phyloP scores from a whole-genome alignment of 805 yeast genomes.

The Cyberlindnera saturnus region DNA sequence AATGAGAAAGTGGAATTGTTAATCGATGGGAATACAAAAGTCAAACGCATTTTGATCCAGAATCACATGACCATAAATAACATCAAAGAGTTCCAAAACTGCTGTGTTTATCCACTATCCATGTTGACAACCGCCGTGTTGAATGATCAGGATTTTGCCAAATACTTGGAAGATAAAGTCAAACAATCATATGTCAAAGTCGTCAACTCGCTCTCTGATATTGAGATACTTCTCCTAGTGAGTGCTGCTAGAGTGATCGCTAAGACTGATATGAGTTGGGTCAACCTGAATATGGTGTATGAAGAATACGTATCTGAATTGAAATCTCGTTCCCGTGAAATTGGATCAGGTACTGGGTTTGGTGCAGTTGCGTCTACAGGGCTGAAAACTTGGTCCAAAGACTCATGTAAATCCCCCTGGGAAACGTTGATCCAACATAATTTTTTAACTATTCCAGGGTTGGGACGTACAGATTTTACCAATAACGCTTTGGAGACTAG shows the following conservation, averaged over 20 bases:
- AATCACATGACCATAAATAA: conserved; percentile 58
- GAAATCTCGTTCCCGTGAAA: conserved; percentile 35
- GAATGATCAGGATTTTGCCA: conserved; percentile 19
- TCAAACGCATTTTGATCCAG: conserved; percentile 33
- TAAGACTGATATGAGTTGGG: conserved; percentile 49
- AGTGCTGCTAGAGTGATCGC: conserved; percentile 68
- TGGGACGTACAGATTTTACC: conserved; percentile 6
- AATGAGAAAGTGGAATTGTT: conserved; percentile 32
- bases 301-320: conserved; percentile 66
- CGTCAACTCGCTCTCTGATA: conserved; percentile 47
- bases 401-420: conserved; percentile 67
- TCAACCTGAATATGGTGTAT: conserved; percentile 72
- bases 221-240: conserved; percentile 66
- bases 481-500: conserved; percentile 19
- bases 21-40: conserved; percentile 24
- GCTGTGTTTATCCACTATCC: conserved; percentile 37
- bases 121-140: conserved; percentile 22
- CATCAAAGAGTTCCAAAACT: conserved; percentile 41
- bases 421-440: conserved; percentile 41
- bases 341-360: conserved; percentile 19
- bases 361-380: conserved; percentile 27
- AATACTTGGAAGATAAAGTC: conserved; percentile 24
- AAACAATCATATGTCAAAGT: conserved; percentile 21
- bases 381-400: conserved; percentile 53
- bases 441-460: conserved; percentile 13